Evolutionary conservation across 2,329 filamentous ascomycete genomes (phyloP).

Genomic region (Fusarium scirpi): DNA sequence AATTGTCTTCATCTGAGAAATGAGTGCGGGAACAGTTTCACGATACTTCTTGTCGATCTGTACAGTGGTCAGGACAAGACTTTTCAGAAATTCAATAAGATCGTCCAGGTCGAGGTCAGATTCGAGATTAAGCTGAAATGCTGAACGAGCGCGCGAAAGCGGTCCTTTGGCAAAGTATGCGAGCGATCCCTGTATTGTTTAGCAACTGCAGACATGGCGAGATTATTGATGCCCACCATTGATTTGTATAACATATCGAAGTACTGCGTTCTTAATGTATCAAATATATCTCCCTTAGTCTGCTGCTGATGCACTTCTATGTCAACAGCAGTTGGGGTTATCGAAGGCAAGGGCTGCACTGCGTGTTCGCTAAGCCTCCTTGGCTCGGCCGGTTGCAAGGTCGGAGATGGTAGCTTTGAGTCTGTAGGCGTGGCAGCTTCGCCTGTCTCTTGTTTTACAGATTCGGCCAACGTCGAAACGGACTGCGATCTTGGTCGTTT

Average conservation of each 20-base stretch:
- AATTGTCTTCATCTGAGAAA: constrained; percentile 67
- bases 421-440: constrained; percentile 25
- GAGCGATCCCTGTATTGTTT: constrained; percentile 70
- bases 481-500: constrained; percentile 62
- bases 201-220: neutral
- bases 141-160: constrained; percentile 77
- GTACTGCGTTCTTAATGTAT: constrained; percentile 69
- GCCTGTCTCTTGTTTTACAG: constrained; percentile 32
- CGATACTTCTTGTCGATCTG: constrained; percentile 84
- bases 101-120: constrained; percentile 70
- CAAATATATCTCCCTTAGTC: constrained; percentile 66
- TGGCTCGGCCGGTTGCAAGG: constrained; percentile 32
- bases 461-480: constrained; percentile 53
- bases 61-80: constrained; percentile 73
- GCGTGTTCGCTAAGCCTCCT: constrained; percentile 1
- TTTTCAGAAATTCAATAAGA: constrained; percentile 75
- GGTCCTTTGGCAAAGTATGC: constrained; percentile 89
- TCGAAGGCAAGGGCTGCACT: neutral
- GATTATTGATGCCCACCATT: constrained; percentile 60
- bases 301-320: constrained; percentile 48
- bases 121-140: constrained; percentile 74
- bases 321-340: constrained; percentile 1
- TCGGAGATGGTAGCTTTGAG: constrained; percentile 40
- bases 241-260: constrained; percentile 72
- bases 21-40: constrained; percentile 73